Evolutionary conservation across 345 rosid species (phyloP).

Genomic region (Cardamine resedifolia): DNA sequence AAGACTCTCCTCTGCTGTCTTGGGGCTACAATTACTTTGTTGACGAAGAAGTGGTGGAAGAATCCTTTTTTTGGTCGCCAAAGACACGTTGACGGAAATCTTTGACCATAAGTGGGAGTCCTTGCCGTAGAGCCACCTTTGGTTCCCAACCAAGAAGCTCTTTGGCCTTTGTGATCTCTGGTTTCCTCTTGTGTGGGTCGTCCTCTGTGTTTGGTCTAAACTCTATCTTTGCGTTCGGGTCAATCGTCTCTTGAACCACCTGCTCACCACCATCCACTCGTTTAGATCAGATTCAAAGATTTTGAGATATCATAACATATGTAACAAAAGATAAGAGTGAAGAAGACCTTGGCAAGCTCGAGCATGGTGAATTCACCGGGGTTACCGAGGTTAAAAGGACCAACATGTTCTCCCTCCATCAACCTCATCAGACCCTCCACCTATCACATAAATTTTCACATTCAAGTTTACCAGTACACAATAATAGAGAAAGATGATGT

Average conservation of each 20-base stretch:
- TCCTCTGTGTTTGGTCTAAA: slow-evolving; percentile 94
- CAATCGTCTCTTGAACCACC: slow-evolving; percentile 98
- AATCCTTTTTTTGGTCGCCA: slow-evolving; percentile 80
- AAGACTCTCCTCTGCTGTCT: slow-evolving; percentile 1
- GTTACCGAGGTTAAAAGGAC: slow-evolving; percentile 96
- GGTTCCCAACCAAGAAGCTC: slow-evolving; percentile 79
- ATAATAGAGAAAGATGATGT: not conserved
- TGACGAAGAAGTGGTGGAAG: slow-evolving; percentile 41
- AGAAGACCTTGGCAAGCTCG: slow-evolving; percentile 84
- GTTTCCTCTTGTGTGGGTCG: slow-evolving; percentile 99
- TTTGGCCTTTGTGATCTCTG: slow-evolving; percentile 87
- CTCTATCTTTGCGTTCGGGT: slow-evolving; percentile 90
- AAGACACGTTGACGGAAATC: slow-evolving; percentile 93
- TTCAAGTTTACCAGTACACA: not conserved
- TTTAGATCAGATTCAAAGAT: not conserved
- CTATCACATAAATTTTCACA: slow-evolving; percentile 37
- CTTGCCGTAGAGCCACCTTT: slow-evolving; percentile 73
- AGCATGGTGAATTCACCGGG: slow-evolving; percentile 99
- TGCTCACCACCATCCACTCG: slow-evolving; percentile 29
- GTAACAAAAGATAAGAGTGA: not conserved
- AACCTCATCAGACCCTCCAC: slow-evolving; percentile 97
- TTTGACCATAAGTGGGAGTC: slow-evolving; percentile 90
- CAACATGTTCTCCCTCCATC: slow-evolving; percentile 99
- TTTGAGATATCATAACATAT: not conserved
- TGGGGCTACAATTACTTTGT: slow-evolving; percentile 15